Conservation (phyloP, 2,329 filamentous ascomycete genomes). For the Neonectria neomacrospora region DNA sequence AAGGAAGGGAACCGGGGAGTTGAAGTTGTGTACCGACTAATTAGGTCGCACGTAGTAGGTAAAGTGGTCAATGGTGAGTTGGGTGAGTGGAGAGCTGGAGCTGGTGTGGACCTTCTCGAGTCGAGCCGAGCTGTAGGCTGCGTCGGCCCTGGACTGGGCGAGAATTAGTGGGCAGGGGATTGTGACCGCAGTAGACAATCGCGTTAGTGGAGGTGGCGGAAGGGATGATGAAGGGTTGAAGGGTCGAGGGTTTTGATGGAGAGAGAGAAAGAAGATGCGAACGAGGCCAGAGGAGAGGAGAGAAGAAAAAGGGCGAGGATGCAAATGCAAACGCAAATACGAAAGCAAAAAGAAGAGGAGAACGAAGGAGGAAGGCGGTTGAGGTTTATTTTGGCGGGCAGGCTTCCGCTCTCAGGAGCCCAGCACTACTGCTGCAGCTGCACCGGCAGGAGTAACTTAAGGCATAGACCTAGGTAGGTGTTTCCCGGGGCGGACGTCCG, state of each 20-base stretch:
- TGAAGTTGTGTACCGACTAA: constrained; percentile 29
- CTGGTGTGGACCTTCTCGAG: constrained; percentile 45
- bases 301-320: no score
- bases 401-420: constrained; percentile 9
- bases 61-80: constrained; percentile 39
- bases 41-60: constrained; percentile 32
- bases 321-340: neutral
- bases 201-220: constrained; percentile 8
- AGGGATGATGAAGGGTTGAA: neutral
- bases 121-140: constrained; percentile 22
- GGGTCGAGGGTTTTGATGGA: neutral
- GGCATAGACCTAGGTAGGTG: constrained; percentile 22
- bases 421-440: neutral
- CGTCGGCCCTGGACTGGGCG: constrained; percentile 16
- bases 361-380: neutral
- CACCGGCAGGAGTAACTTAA: constrained; percentile 14
- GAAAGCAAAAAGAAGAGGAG: neutral
- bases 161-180: constrained; percentile 14
- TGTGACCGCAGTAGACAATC: constrained; percentile 4
- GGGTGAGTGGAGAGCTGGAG: constrained; percentile 45
- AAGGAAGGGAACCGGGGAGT: constrained; percentile 30
- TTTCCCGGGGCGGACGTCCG: constrained; percentile 19
- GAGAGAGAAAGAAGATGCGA: neutral
- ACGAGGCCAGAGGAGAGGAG: no score
- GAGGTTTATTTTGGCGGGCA: constrained; percentile 22